These are phyloP conservation scores for Alternaria sp. DNA, from an alignment of 2,329 filamentous ascomycete species.

Conservation along the genomic window DNA sequence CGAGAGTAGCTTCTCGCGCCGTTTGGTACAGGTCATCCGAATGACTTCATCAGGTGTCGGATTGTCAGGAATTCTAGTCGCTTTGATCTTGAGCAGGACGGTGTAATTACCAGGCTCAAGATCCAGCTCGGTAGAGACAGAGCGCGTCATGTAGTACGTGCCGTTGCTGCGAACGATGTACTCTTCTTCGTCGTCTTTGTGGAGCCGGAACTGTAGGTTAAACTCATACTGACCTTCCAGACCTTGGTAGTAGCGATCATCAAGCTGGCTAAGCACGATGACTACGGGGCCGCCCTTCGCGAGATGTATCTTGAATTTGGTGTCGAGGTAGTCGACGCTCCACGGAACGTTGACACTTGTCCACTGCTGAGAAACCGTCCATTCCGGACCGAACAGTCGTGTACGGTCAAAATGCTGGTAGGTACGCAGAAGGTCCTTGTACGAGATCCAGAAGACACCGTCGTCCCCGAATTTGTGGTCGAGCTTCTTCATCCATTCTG, in stretches of 20 bases:
- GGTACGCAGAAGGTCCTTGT: conserved; percentile 63
- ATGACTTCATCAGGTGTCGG: conserved; percentile 71
- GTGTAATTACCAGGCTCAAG: conserved; percentile 77
- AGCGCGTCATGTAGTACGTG: conserved; percentile 70
- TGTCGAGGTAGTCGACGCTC: conserved; percentile 66
- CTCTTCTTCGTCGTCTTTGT: conserved; percentile 65
- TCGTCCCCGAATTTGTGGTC: conserved; percentile 79
- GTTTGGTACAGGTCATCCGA: conserved; percentile 64
- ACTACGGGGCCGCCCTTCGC: conserved; percentile 61
- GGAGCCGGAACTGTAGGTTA: conserved; percentile 64
- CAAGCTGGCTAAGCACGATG: conserved; percentile 65
- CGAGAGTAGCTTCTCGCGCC: conserved; percentile 74
- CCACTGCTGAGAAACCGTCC: conserved; percentile 67
- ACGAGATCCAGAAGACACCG: conserved; percentile 69
- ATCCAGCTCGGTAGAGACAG: conserved; percentile 77
- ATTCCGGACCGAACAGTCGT: conserved; percentile 65
- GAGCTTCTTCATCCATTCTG: conserved; percentile 76
- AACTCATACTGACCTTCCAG: conserved; percentile 64
- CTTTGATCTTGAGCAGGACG: conserved; percentile 76
- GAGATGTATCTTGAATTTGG: conserved; percentile 64
- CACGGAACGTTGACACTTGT: conserved; percentile 65
- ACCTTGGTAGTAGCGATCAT: conserved; percentile 66
- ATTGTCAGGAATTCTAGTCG: conserved; percentile 60
- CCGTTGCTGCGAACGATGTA: conserved; percentile 64
- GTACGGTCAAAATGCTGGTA: conserved; percentile 68